phyloP scores from a whole-genome alignment of 495 filamentous ascomycete genomes.

The Xylaria telfairii region DNA sequence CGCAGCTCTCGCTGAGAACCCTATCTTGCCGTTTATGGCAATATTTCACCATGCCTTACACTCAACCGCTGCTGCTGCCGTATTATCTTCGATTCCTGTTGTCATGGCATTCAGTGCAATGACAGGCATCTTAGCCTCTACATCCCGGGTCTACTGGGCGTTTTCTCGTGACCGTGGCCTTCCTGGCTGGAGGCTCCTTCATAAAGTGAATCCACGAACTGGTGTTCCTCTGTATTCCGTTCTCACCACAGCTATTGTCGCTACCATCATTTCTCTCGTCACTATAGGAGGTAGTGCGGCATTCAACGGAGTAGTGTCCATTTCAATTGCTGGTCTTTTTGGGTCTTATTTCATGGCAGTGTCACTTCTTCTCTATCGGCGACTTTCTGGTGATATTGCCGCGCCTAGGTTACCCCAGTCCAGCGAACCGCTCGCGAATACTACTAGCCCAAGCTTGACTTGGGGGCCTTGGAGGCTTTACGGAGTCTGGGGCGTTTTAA shows the following conservation, averaged over 20 bases:
- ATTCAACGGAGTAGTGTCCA: not conserved
- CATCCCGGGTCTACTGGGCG: not conserved
- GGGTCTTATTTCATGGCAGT: not conserved
- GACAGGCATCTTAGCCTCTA: not conserved
- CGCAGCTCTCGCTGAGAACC: not conserved
- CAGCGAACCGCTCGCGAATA: no score
- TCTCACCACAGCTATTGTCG: not conserved
- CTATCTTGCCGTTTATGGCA: not conserved
- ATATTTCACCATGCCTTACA: not conserved
- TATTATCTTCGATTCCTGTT: not conserved
- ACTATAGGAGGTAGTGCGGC: not conserved
- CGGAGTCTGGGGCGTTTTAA: no score
- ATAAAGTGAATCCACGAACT: not conserved
- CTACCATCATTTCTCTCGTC: not conserved
- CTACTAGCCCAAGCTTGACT: no score
- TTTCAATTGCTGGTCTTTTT: not conserved
- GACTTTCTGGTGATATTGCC: no score
- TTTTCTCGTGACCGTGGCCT: not conserved
- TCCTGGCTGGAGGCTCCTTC: not conserved
- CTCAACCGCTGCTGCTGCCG: not conserved
- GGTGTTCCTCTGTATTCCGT: not conserved
- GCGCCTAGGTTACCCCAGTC: no score
- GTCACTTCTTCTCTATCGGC: no score
- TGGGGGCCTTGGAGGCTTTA: no score
- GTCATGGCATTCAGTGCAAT: not conserved